Base-by-base conservation (phyloP, 345 rosid genomes). In the Zanthoxylum bungeanum region DNA sequence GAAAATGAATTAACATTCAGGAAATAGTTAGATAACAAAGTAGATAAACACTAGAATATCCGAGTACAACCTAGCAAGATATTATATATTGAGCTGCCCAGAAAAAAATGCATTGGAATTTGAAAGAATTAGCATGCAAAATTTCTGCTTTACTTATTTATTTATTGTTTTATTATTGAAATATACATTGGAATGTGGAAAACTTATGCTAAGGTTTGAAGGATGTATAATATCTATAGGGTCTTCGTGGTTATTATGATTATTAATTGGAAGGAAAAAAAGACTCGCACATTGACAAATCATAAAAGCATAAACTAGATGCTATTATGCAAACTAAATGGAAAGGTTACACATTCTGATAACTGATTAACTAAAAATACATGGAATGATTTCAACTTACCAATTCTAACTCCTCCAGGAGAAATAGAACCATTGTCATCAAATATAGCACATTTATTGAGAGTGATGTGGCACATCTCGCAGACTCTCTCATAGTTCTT, bases 351-450 rank as follows among this genome's bases (percentile, higher is more conserved):
- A 19, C 24, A 67, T 4, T 22, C 14, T 30, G 12, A 44, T 22
- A 21, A 31, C 25, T 1, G n/a, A 17, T 34, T 12, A 21, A 49
- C 14, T 0, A 17, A n/a, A 17, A 50, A 64, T 22, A 33, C 61
- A 64, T 10, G 27, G 19, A 7, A 62, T 7, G 37, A 60, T 9
- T 21, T 63, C 68, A 33, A 77, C 90, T 77, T 71, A 95, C 99
- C 99, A 40, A 95, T 92, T 77, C 99, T 87, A 42, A 92, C 97
- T 76, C 99, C 99, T 57, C 97, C 97, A 19, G 88, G 90, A 78
- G 88, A 85, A 66, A 92, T 85, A 40, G 91, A 76, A 60, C 98
- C 98, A 47, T 88, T 95, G 62, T 87, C 98, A 22, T 87, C 88
- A 76, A 80, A 91, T 73, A 95, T 86, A 21, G 98, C 93, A 72